phyloP scores from a whole-genome alignment of 2,329 filamentous ascomycete genomes.

The Neodidymelliopsis sp. region DNA sequence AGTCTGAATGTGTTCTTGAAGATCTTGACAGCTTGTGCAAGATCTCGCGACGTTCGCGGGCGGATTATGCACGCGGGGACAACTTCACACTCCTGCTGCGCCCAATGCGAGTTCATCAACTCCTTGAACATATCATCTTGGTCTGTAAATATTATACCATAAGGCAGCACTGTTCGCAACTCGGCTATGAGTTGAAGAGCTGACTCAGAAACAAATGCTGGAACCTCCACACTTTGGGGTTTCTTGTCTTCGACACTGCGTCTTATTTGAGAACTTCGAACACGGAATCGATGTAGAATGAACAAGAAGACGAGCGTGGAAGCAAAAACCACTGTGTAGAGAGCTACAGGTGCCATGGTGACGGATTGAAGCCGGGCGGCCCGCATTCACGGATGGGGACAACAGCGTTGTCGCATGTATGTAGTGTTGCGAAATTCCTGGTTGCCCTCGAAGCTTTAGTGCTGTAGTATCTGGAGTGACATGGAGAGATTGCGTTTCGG shows the following conservation, averaged over 20 bases:
- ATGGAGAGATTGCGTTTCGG: background rate
- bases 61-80: conserved; percentile 42
- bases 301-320: background rate
- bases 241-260: conserved; percentile 20
- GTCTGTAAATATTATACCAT: conserved; percentile 18
- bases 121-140: conserved; percentile 11
- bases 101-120: conserved; percentile 39
- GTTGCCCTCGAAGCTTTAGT: no score
- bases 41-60: conserved; percentile 36
- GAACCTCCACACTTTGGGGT: background rate
- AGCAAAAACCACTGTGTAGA: background rate
- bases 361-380: no score
- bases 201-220: conserved; percentile 14
- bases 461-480: background rate
- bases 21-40: conserved; percentile 38
- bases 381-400: no score
- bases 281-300: conserved; percentile 17
- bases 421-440: no score
- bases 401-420: no score
- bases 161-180: conserved; percentile 20
- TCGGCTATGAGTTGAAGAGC: conserved; percentile 18
- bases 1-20: conserved; percentile 41
- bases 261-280: conserved; percentile 17
- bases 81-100: conserved; percentile 44
- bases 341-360: background rate